phyloP scores from a whole-genome alignment of 2,329 filamentous ascomycete species.

The Aspergillus puulaauensis region DNA sequence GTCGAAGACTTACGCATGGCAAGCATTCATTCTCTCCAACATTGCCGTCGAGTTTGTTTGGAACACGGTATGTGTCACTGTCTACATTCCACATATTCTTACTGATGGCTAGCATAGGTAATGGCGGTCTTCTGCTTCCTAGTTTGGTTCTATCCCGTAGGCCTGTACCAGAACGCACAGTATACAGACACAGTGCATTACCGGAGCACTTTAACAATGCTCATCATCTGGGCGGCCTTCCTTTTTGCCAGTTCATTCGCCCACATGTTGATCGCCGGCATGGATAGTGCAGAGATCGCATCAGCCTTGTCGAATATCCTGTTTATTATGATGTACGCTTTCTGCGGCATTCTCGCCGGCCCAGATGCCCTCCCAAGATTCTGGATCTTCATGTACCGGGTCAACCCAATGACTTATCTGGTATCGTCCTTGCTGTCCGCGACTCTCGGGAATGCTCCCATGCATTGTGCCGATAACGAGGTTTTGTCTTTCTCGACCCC shows the following conservation, averaged over 20 bases:
- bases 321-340: constrained; percentile 80
- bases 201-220: neutral
- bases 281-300: constrained; percentile 72
- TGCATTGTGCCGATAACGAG: constrained; percentile 71
- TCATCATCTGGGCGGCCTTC: neutral
- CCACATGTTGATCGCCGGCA: constrained; percentile 72
- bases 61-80: constrained; percentile 53
- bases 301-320: constrained; percentile 71
- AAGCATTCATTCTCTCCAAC: constrained; percentile 78
- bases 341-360: constrained; percentile 51
- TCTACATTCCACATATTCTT: neutral
- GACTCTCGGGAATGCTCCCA: constrained; percentile 56
- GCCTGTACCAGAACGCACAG: neutral
- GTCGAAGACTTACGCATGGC: constrained; percentile 81
- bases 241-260: constrained; percentile 81
- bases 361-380: constrained; percentile 60
- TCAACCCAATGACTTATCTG: constrained; percentile 57
- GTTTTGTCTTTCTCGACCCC: constrained; percentile 64
- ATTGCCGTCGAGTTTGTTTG: constrained; percentile 83
- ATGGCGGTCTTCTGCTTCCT: constrained; percentile 76
- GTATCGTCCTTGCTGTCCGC: constrained; percentile 1
- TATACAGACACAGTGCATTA: neutral
- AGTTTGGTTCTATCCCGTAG: constrained; percentile 61
- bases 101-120: constrained; percentile 52
- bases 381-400: constrained; percentile 65